These are phyloP conservation scores for Tardiomyces digboiensis DNA, from an alignment of 1,139 yeast genomes.

Conservation along the genomic window DNA sequence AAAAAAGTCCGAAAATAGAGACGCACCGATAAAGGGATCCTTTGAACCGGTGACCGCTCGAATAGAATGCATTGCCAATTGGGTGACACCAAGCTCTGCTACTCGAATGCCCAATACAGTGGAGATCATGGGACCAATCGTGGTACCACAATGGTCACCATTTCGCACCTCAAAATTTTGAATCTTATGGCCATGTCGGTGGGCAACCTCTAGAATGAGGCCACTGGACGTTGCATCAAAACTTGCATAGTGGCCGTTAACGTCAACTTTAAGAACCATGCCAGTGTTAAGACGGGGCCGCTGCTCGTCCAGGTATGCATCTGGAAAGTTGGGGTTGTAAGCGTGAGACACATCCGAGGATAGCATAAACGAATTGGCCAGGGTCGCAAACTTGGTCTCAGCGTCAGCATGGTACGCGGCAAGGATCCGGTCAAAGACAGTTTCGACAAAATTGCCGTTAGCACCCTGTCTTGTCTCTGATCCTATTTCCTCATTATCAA, in stretches of 20 bases:
- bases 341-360: slow-evolving; percentile 96
- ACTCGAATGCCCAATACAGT: slow-evolving; percentile 63
- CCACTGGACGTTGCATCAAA: slow-evolving; percentile 59
- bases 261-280: slow-evolving; percentile 52
- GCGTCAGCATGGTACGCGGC: slow-evolving; percentile 42
- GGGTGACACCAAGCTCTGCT: slow-evolving; percentile 70
- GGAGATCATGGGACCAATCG: slow-evolving; percentile 67
- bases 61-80: slow-evolving; percentile 73
- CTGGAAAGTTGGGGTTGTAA: slow-evolving; percentile 76
- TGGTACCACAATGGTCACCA: slow-evolving; percentile 67
- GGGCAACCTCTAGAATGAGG: slow-evolving; percentile 48
- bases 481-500: slow-evolving; percentile 93
- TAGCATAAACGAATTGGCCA: slow-evolving; percentile 62
- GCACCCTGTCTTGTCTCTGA: slow-evolving; percentile 91
- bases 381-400: slow-evolving; percentile 21
- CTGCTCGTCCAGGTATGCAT: slow-evolving; percentile 52
- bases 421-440: slow-evolving; percentile 53
- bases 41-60: slow-evolving; percentile 65
- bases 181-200: slow-evolving; percentile 41
- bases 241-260: slow-evolving; percentile 55
- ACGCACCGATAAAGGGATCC: slow-evolving; percentile 59
- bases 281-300: slow-evolving; percentile 69
- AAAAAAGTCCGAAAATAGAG: slow-evolving; percentile 57
- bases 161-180: slow-evolving; percentile 50
- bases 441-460: slow-evolving; percentile 72